Evolutionary conservation across 352 stramenopile species (phyloP), one percentile per base, ranked within the genome.

Genomic region (Pythium brachiatum): DNA sequence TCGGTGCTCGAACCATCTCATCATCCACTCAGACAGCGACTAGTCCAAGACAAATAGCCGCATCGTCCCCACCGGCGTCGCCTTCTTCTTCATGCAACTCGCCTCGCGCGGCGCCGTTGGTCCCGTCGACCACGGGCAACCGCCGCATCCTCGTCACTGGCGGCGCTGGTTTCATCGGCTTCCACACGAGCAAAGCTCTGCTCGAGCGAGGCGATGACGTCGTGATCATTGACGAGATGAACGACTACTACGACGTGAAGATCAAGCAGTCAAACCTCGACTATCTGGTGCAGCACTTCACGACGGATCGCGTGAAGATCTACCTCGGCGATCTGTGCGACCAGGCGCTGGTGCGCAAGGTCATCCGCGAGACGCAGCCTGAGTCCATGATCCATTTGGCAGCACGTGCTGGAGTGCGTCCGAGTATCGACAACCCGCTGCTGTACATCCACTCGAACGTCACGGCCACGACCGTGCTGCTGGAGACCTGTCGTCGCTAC

Each of bases 371-470:
- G 67, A 90, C 83, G 20, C 75, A 81, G 32, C 79, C 90, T 1
- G 67, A 75, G 13, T 86, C 90, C 54, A 89, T 98, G 25, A 96
- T 97, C 69, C 96, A 99, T 80, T 79, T 99, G 62, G 97, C 97
- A 0, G 97, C 97, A 0, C 84, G 96, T 31, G 97, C 97, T 1
- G 97, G 97, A 47, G 97, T 99, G 21, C 80, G 97, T 18, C 94
- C 95, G 15, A 99, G 95, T 39, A 99, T 99, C 66, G 89, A 98
- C 60, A 91, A 99, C 79, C 97, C 97, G 16, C 89, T 97, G 61
- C 74, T 99, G 20, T 99, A 99, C 84, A 97, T 99, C 69, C 94
- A 99, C 65, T 97, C 86, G 41, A 99, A 99, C 69, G 90, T 99
- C 68, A 76, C 84, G 31, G 96, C 85, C 29, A 99, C 96, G 7